Conservation (phyloP, 495 filamentous ascomycete species). For the Xylaria flabelliformis region DNA sequence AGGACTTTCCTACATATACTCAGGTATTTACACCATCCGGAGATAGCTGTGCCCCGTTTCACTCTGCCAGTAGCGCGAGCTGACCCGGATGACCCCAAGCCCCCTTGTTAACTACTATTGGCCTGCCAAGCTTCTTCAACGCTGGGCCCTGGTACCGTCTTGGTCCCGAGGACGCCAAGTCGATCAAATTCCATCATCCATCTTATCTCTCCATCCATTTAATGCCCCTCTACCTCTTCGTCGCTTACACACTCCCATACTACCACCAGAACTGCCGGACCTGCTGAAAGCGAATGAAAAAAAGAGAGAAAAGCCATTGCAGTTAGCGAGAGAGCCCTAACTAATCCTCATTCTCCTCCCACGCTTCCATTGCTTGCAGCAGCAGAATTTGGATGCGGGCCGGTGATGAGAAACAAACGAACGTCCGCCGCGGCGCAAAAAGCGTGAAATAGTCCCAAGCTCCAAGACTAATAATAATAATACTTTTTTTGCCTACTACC, state of each 20-base stretch:
- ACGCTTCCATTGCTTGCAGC: background rate
- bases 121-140: background rate
- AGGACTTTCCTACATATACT: no score
- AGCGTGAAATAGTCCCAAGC: conserved; percentile 17
- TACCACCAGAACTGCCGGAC: background rate
- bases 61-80: background rate
- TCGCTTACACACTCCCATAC: conserved; percentile 2
- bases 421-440: conserved; percentile 1
- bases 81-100: conserved; percentile 16
- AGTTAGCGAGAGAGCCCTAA: background rate
- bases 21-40: background rate
- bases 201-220: conserved; percentile 18
- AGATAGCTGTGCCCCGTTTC: conserved; percentile 16
- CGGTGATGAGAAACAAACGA: conserved; percentile 7
- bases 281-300: background rate
- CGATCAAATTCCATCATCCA: conserved; percentile 26
- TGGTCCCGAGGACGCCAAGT: conserved; percentile 23
- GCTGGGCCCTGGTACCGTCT: background rate
- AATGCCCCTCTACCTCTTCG: conserved; percentile 14
- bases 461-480: conserved; percentile 13
- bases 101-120: conserved; percentile 5
- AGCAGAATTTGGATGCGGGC: background rate
- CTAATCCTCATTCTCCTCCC: background rate
- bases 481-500: background rate
- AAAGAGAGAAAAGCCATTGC: background rate